These are phyloP conservation scores for Alternaria sp. DNA, from an alignment of 2,329 filamentous ascomycete species.

Conservation along the genomic window DNA sequence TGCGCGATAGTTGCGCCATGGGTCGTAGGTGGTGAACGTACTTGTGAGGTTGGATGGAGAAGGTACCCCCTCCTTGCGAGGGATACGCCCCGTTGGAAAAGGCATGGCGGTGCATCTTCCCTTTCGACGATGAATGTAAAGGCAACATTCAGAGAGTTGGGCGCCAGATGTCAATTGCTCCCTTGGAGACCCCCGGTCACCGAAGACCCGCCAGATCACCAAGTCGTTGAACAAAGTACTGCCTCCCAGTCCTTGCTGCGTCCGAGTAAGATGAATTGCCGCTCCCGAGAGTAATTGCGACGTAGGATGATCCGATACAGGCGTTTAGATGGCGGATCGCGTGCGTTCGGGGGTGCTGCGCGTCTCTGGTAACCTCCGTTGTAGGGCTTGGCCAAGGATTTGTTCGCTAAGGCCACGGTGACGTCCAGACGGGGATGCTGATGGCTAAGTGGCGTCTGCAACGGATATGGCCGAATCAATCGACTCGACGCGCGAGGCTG, in stretches of 20 bases:
- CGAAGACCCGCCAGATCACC: constrained; percentile 46
- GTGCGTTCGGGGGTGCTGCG: constrained; percentile 28
- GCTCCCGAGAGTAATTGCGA: constrained; percentile 26
- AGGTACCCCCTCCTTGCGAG: constrained; percentile 71
- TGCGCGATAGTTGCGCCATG: constrained; percentile 29
- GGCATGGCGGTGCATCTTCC: constrained; percentile 88
- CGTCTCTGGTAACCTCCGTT: constrained; percentile 29
- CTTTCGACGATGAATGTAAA: constrained; percentile 63
- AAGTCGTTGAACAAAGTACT: constrained; percentile 27
- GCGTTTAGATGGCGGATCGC: constrained; percentile 17
- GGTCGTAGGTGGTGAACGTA: constrained; percentile 58
- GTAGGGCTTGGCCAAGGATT: constrained; percentile 41
- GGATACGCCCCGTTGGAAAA: constrained; percentile 85
- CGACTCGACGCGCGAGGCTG: constrained; percentile 30
- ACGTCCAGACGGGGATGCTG: constrained; percentile 32
- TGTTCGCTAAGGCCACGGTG: constrained; percentile 49
- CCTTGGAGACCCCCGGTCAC: constrained; percentile 49
- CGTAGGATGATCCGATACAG: constrained; percentile 7
- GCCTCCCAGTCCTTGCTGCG: constrained; percentile 17
- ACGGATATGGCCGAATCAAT: constrained; percentile 35
- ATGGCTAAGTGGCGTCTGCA: constrained; percentile 34
- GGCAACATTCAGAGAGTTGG: constrained; percentile 64
- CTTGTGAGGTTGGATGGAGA: constrained; percentile 91
- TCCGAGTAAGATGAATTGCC: constrained; percentile 12
- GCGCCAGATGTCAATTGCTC: constrained; percentile 40